Percentiles rank a stretch among this genome's conserved stretches.
Evolutionary conservation across 2,329 filamentous ascomycete genomes (phyloP).

Genomic region (Cadophora sp.): DNA sequence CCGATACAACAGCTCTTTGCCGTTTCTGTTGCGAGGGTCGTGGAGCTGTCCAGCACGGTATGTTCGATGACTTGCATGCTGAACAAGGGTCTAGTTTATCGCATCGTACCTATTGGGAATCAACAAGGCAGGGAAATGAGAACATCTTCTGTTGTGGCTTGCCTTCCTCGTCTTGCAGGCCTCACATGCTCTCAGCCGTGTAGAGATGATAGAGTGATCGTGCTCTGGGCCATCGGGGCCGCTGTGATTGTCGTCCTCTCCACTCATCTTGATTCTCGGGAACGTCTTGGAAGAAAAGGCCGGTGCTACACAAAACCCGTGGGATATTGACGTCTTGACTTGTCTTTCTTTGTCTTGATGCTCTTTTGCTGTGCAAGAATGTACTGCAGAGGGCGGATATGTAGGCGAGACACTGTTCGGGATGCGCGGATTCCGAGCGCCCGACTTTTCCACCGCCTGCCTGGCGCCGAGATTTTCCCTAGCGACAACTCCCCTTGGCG

Average conservation of each 20-base stretch:
- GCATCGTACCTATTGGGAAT: conserved; percentile 22
- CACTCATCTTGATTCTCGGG: conserved; percentile 18
- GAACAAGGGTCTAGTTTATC: conserved; percentile 28
- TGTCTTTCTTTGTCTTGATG: neutral
- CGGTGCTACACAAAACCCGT: neutral
- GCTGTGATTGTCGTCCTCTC: conserved; percentile 17
- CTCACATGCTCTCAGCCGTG: conserved; percentile 26
- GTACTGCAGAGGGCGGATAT: neutral
- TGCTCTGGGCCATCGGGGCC: conserved; percentile 6
- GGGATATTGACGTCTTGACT: neutral
- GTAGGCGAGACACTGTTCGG: neutral
- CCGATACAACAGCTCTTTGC: conserved; percentile 14
- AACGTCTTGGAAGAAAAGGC: neutral
- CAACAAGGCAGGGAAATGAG: neutral
- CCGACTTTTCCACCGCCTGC: neutral
- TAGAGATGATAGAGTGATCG: conserved; percentile 21
- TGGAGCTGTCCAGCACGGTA: conserved; percentile 26
- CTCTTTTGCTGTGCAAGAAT: neutral
- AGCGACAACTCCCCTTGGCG: neutral
- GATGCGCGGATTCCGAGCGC: conserved; percentile 19
- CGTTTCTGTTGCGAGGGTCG: conserved; percentile 15
- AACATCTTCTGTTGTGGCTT: neutral
- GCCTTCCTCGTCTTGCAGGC: conserved; percentile 27
- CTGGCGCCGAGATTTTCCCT: conserved; percentile 4
- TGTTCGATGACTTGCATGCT: conserved; percentile 23